phyloP scores from a whole-genome alignment of 176 grass and related monocot species.

The Avena sativa region DNA sequence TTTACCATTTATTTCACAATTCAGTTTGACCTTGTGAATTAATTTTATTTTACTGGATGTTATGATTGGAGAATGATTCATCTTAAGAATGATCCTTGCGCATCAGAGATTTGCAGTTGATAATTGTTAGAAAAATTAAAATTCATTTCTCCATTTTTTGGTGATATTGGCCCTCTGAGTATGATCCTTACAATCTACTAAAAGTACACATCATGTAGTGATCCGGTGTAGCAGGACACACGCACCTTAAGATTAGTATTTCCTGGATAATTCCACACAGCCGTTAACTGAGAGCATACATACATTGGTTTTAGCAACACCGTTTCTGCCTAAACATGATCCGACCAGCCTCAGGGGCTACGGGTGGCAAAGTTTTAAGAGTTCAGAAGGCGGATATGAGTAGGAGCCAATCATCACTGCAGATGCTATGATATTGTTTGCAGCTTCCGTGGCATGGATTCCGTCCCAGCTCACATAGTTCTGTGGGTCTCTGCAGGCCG shows the following conservation, averaged over 20 bases:
- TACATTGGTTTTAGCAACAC: background rate
- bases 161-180: background rate
- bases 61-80: background rate
- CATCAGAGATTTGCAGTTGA: background rate
- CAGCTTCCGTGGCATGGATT: slow-evolving; percentile 79
- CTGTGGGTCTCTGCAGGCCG: slow-evolving; percentile 57
- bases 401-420: slow-evolving; percentile 51
- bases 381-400: slow-evolving; percentile 51
- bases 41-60: background rate
- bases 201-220: background rate
- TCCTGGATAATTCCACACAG: background rate
- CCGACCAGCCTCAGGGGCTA: slow-evolving; percentile 36
- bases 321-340: background rate
- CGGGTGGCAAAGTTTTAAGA: slow-evolving; percentile 50
- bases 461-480: slow-evolving; percentile 87
- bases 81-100: background rate
- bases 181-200: background rate
- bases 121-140: background rate
- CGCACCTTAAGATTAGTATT: background rate
- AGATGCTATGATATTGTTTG: slow-evolving; percentile 51
- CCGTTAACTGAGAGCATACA: background rate
- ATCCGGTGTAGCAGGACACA: background rate
- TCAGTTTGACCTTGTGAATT: too few relatives aligned
- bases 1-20: too few relatives aligned
- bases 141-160: background rate